Evolutionary conservation across 257 asterid species (phyloP).

Genomic region (Solanum ossicruentum): DNA sequence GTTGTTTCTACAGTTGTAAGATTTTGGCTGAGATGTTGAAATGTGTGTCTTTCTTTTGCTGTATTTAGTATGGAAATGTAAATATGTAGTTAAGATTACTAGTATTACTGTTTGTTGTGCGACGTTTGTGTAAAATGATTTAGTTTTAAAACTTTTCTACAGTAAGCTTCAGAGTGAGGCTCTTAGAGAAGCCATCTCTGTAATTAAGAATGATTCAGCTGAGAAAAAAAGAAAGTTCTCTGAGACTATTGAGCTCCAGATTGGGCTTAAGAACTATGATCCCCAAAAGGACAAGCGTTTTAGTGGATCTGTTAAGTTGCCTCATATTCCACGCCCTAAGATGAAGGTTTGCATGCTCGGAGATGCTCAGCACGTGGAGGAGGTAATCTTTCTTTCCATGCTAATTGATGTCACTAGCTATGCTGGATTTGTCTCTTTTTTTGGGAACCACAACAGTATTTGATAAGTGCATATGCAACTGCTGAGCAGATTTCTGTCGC

Average conservation of each 20-base stretch:
- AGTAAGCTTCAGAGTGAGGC: conserved; percentile 15
- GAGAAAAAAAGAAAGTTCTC: conserved; percentile 6
- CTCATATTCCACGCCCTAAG: neutral
- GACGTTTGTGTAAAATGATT: neutral
- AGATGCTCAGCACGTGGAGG: neutral
- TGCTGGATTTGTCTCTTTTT: neutral
- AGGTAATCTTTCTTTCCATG: neutral
- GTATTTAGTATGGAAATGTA: neutral
- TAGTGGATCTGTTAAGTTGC: neutral
- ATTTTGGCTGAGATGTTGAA: neutral
- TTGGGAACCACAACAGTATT: neutral
- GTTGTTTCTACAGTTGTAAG: neutral
- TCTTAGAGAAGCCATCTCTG: conserved; percentile 9
- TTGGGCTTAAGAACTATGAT: conserved; percentile 10
- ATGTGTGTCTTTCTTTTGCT: neutral
- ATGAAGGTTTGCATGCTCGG: conserved; percentile 1
- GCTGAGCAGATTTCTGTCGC: neutral
- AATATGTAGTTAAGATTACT: neutral
- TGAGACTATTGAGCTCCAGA: neutral
- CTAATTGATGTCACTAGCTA: neutral
- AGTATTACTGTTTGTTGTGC: neutral
- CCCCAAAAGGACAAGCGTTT: conserved; percentile 14
- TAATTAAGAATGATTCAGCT: neutral
- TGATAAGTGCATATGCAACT: neutral
- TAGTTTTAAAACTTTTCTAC: neutral